Conservation (phyloP, 2,329 filamentous ascomycete genomes). For the Elsinoe fawcettii region DNA sequence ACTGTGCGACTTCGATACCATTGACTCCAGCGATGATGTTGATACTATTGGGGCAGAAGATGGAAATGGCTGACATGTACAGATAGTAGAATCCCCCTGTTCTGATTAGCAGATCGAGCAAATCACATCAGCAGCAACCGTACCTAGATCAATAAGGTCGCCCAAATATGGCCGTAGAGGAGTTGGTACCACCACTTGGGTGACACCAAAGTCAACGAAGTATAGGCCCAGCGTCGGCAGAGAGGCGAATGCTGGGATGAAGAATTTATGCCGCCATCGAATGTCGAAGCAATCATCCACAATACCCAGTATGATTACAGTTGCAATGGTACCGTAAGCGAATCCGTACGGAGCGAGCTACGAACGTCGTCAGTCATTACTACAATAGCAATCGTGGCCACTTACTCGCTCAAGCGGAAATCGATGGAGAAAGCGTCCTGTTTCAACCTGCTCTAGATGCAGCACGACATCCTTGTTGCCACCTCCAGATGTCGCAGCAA, state of each 20-base stretch:
- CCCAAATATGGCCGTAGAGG: conserved; percentile 79
- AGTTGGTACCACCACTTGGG: conserved; percentile 83
- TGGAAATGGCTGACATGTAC: conserved; percentile 94
- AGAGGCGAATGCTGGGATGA: conserved; percentile 89
- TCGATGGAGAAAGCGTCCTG: conserved; percentile 75
- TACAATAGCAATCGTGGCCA: neutral
- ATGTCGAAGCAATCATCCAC: conserved; percentile 97
- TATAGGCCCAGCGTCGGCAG: conserved; percentile 94
- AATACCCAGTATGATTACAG: conserved; percentile 82
- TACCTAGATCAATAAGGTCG: conserved; percentile 69
- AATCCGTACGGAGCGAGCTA: conserved; percentile 92
- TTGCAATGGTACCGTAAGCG: conserved; percentile 85
- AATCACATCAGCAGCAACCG: conserved; percentile 9
- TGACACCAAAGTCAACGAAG: conserved; percentile 97
- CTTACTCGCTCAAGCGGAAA: conserved; percentile 89
- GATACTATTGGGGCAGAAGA: conserved; percentile 98
- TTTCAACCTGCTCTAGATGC: conserved; percentile 64
- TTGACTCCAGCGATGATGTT: conserved; percentile 99
- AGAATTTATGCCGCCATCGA: conserved; percentile 96
- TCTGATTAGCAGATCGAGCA: neutral
- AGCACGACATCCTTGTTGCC: conserved; percentile 83
- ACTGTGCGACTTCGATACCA: conserved; percentile 93
- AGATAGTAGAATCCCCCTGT: conserved; percentile 64
- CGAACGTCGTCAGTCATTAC: conserved; percentile 5
- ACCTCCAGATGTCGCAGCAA: conserved; percentile 85